Percentiles rank a stretch among this genome's conserved stretches.
Evolutionary conservation across 139 green algal genomes (phyloP).

Genomic region (Chlamydomonas sp.): DNA sequence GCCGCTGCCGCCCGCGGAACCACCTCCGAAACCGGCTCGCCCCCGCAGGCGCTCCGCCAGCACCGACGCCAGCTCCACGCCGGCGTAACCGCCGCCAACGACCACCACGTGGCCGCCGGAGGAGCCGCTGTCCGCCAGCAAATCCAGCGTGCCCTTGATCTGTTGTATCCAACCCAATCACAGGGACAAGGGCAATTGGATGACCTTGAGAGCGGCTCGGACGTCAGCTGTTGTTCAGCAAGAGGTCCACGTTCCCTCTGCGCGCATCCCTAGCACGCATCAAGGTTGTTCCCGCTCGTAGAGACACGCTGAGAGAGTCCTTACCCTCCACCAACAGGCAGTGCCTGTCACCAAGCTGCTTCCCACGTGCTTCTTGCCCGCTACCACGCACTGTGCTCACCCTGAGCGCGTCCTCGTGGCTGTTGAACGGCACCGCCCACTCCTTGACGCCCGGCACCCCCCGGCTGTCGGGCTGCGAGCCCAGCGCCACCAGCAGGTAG

Average conservation of each 20-base stretch:
- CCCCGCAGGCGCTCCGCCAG: constrained; percentile 75
- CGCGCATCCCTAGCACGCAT: no score
- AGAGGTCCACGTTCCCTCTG: no score
- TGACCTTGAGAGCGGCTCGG: not conserved
- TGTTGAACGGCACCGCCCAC: constrained; percentile 83
- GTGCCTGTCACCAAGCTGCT: not conserved
- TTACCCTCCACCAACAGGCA: not conserved
- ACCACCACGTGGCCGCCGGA: constrained; percentile 68
- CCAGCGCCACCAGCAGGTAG: constrained; percentile 91
- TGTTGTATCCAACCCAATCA: not conserved
- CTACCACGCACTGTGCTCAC: constrained; percentile 7
- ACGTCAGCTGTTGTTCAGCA: no score
- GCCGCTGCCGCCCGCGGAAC: not conserved
- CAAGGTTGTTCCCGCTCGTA: no score
- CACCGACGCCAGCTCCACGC: constrained; percentile 88
- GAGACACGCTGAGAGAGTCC: no score
- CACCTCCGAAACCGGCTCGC: not conserved
- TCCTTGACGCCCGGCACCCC: constrained; percentile 87
- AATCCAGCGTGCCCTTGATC: constrained; percentile 46
- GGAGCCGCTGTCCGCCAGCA: constrained; percentile 44
- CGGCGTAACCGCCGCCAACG: constrained; percentile 89
- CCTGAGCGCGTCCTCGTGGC: constrained; percentile 76
- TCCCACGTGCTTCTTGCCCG: not conserved
- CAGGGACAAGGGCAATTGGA: not conserved
- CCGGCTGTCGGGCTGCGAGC: constrained; percentile 55